Evolutionary conservation across 2,329 filamentous ascomycete genomes (phyloP), one percentile per base, ranked within the genome.

Genomic region (Beauveria australis): DNA sequence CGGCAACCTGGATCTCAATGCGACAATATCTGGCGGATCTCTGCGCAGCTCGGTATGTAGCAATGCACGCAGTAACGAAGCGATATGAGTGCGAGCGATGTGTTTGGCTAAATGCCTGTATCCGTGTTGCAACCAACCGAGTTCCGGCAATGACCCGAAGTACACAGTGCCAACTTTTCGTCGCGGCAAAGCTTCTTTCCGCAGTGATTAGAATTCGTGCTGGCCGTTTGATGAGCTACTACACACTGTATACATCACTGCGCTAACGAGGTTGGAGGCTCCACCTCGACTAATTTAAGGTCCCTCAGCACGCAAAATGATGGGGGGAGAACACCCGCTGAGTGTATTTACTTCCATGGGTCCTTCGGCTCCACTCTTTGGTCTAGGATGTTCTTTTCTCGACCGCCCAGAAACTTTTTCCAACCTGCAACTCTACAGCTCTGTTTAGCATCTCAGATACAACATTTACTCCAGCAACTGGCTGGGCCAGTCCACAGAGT

Each of bases 381-480:
- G 28, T 33, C 44, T 22, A 7, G 26, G 26, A 30, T 48, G 5
- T 26, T 48, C 43, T 48, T 46, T 18, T 18, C 16, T 22, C 24
- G 12, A 12, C 28, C 33, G 14, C 12, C 14, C 30, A 56, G 54
- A 62, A 62, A 62, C 54, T 62, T 62, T 62, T 59, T 41, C 28
- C 43, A 16, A 48, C 16, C 19, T 41, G 51, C 46, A 19, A 46
- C 9, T 49, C 30, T 54, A 5, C 43, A 9, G 14, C 28, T 22
- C 24, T 14, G 44, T 26, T 26, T 28, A 28, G 7, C 43, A 47
- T 33, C 24, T 46, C 43, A 16, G 19, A 44, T 33, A 22, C 4
- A 40, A 51, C 48, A 19, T 37, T 10, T 49, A 59, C 49, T 64
- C 53, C 52, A 19, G 26, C 55, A 64, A 51, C 65, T 59, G 48